Evolutionary conservation across 2,329 filamentous ascomycete species (phyloP).

Genomic region (Xylariaceae sp.): DNA sequence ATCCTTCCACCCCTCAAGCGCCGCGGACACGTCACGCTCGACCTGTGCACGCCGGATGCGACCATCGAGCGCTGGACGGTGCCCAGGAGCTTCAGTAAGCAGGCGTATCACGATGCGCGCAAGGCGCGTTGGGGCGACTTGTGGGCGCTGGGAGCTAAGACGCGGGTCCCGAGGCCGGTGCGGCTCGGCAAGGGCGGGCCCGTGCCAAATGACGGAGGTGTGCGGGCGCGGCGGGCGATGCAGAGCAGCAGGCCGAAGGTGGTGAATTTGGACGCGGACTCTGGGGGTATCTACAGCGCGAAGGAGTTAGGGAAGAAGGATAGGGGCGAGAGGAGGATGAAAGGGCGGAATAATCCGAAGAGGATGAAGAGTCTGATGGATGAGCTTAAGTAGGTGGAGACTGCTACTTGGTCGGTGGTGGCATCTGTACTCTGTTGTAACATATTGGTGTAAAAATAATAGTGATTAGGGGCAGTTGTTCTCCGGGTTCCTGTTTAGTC

Average conservation of each 20-base stretch:
- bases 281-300: slow-evolving; percentile 34
- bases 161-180: slow-evolving; percentile 58
- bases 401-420: no score
- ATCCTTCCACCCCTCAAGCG: slow-evolving; percentile 82
- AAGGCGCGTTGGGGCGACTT: slow-evolving; percentile 90
- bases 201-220: slow-evolving; percentile 40
- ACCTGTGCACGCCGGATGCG: slow-evolving; percentile 83
- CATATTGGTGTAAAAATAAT: no score
- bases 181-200: slow-evolving; percentile 49
- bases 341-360: slow-evolving; percentile 34
- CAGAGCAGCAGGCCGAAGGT: slow-evolving; percentile 28
- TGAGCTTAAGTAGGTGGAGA: neutral
- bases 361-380: neutral
- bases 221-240: slow-evolving; percentile 30
- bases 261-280: slow-evolving; percentile 34
- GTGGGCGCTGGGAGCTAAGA: slow-evolving; percentile 94
- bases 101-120: slow-evolving; percentile 86
- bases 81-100: slow-evolving; percentile 71
- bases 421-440: no score
- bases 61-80: slow-evolving; percentile 92
- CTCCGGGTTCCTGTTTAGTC: no score
- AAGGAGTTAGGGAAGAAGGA: slow-evolving; percentile 30
- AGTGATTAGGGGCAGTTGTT: no score
- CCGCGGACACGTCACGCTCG: slow-evolving; percentile 80
- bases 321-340: slow-evolving; percentile 33